Evolutionary conservation across 345 rosid genomes (phyloP).

Genomic region (Draba incana): DNA sequence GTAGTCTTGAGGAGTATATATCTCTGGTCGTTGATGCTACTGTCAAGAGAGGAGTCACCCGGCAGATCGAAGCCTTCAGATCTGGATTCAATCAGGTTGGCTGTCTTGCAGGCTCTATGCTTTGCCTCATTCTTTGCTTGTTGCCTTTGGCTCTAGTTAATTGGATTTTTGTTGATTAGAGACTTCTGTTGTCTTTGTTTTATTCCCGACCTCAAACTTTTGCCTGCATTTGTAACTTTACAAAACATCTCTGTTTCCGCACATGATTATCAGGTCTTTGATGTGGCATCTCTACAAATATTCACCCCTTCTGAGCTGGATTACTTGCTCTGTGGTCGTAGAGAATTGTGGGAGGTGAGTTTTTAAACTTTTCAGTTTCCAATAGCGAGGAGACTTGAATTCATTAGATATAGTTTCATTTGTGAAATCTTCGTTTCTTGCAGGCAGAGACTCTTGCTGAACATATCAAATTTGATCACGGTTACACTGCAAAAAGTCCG

Average conservation of each 20-base stretch:
- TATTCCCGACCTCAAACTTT: conserved; percentile 1
- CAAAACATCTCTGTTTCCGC: not conserved
- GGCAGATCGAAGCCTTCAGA: conserved; percentile 91
- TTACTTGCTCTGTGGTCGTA: conserved; percentile 91
- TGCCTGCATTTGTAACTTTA: not conserved
- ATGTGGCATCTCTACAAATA: conserved; percentile 85
- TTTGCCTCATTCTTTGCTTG: not conserved
- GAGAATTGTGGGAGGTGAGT: conserved; percentile 97
- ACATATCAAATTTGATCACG: conserved; percentile 97
- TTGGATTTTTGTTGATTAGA: not conserved
- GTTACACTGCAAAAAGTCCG: conserved; percentile 96
- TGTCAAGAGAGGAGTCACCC: conserved; percentile 74
- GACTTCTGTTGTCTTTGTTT: not conserved
- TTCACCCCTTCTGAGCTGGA: conserved; percentile 89
- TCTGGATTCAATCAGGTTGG: conserved; percentile 95
- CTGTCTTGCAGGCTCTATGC: conserved; percentile 9
- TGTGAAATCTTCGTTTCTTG: conserved; percentile 24
- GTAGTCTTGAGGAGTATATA: conserved; percentile 87
- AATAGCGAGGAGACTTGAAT: not conserved
- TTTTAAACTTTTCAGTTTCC: not conserved
- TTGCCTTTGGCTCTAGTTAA: conserved; percentile 15
- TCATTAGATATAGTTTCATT: not conserved
- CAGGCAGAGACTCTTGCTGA: conserved; percentile 91
- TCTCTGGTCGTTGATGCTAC: conserved; percentile 89
- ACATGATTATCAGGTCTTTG: conserved; percentile 72